A percentile compares a stretch with the other conserved stretches of the same genome.
These are phyloP conservation scores for Eucalyptus grandis DNA, from an alignment of 345 rosid genomes.

Conservation along the genomic window DNA sequence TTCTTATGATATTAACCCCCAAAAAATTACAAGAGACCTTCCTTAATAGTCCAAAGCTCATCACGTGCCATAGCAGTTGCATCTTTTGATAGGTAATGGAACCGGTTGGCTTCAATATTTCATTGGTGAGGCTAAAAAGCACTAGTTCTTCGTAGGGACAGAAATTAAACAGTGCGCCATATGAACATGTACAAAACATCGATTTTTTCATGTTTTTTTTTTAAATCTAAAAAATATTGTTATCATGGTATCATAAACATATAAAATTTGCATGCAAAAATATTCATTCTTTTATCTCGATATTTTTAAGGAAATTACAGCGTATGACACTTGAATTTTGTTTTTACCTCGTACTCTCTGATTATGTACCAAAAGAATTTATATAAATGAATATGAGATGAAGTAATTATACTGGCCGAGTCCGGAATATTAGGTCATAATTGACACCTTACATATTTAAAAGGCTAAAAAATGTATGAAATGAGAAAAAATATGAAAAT, in stretches of 20 bases:
- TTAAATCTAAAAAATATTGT: not conserved
- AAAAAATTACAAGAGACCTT: too few species aligned
- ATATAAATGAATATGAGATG: not conserved
- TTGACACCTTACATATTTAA: not conserved
- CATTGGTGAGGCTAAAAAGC: too few species aligned
- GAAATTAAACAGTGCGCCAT: not conserved
- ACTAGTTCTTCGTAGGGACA: not conserved
- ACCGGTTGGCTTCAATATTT: too few species aligned
- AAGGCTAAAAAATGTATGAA: not conserved
- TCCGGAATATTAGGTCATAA: not conserved
- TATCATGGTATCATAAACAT: not conserved
- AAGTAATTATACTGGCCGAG: not conserved
- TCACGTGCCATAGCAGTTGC: too few species aligned
- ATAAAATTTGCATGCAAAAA: not conserved
- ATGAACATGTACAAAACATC: not conserved
- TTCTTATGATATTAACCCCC: too few species aligned
- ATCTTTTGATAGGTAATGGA: too few species aligned
- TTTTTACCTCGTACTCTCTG: not conserved
- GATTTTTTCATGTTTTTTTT: too few species aligned
- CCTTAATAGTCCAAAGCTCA: too few species aligned
- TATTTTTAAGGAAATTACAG: too few species aligned
- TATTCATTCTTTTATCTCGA: too few species aligned
- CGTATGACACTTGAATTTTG: not conserved
- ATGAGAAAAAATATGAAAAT: not conserved
- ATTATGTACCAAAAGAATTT: not conserved